Evolutionary conservation across 305 asterid species (phyloP).

Genomic region (Fraxinus albicans): DNA sequence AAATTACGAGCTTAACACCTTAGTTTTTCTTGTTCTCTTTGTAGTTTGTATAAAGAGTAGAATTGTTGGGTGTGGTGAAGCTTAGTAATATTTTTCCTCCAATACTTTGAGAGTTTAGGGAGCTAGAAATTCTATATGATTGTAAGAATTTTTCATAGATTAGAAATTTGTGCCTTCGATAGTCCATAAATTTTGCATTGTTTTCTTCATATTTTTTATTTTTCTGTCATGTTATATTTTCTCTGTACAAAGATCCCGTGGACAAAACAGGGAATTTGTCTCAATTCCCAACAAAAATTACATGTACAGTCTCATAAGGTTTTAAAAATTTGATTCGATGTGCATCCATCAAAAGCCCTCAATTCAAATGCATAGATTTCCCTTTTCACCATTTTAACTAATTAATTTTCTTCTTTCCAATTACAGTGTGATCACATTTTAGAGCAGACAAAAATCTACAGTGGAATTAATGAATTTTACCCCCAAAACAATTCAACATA

Average conservation of each 20-base stretch:
- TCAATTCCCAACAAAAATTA: neutral
- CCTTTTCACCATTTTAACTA: neutral
- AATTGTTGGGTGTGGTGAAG: neutral
- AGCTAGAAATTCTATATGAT: neutral
- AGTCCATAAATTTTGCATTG: neutral
- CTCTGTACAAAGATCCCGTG: neutral
- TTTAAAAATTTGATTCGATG: neutral
- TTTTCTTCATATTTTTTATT: neutral
- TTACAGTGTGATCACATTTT: neutral
- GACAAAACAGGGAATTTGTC: neutral
- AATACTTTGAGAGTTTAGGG: too few species aligned
- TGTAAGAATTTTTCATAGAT: neutral
- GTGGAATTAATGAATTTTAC: neutral
- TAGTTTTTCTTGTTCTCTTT: neutral
- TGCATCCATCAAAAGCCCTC: neutral
- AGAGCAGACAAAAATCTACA: slow-evolving; percentile 1
- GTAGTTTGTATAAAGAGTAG: neutral
- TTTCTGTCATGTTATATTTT: neutral
- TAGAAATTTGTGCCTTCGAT: neutral
- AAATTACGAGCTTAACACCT: neutral
- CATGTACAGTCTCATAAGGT: neutral
- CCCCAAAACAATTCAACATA: neutral
- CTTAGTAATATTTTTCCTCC: neutral
- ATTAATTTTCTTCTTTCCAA: neutral
- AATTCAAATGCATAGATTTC: neutral